These are phyloP conservation scores for Capsicum rhomboideum DNA, from an alignment of 257 asterid genomes.

Conservation along the genomic window DNA sequence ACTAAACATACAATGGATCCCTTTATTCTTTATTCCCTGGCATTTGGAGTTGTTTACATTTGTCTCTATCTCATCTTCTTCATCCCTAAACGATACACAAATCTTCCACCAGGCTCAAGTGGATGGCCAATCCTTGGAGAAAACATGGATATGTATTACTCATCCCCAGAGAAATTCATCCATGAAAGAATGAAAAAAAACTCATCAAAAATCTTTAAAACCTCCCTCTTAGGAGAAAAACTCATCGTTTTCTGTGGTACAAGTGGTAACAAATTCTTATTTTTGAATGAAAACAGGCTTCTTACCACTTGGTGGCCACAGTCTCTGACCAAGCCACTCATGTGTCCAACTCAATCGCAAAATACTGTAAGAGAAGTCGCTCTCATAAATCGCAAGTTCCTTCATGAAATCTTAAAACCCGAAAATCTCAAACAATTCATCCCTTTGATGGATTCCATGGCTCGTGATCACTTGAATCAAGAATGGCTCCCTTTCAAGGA, in stretches of 20 bases:
- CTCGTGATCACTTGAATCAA: neutral
- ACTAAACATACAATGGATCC: neutral
- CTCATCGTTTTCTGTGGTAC: conserved; percentile 7
- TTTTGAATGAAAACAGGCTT: neutral
- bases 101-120: conserved; percentile 10
- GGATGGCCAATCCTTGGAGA: conserved; percentile 23
- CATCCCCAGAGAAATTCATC: conserved; percentile 1
- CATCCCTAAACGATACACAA: neutral
- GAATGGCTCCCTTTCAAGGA: conserved; percentile 4
- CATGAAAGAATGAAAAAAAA: conserved; percentile 8
- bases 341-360: neutral
- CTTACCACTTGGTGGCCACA: conserved; percentile 10
- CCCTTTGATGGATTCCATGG: conserved; percentile 9
- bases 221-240: conserved; percentile 11
- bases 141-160: neutral
- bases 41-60: neutral
- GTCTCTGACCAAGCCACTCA: neutral
- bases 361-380: neutral
- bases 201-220: conserved; percentile 4
- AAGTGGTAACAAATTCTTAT: conserved; percentile 17
- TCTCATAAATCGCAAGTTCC: neutral
- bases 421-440: conserved; percentile 10
- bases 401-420: neutral
- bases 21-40: neutral
- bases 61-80: neutral